Percentiles rank a stretch among this genome's conserved stretches.
These are phyloP conservation scores for Taxawa tesnikishii DNA, from an alignment of 2,329 filamentous ascomycete species.

Conservation along the genomic window DNA sequence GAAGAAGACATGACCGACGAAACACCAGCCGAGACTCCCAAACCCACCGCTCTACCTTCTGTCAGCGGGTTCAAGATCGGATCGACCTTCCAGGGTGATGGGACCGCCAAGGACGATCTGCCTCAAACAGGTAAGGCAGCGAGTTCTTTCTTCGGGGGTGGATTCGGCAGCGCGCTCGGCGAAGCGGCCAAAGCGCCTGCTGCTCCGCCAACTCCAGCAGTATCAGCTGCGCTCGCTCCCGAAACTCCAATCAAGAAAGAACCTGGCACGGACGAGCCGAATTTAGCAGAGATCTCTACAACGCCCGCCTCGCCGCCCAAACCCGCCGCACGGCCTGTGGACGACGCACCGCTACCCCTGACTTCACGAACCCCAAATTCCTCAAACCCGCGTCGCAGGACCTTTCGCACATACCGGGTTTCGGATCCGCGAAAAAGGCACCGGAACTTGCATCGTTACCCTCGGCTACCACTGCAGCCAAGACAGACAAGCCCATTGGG, in stretches of 20 bases:
- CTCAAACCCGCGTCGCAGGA: too few species aligned
- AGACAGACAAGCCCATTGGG: conserved; percentile 12
- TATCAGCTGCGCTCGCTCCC: too few species aligned
- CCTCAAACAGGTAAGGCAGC: conserved; percentile 30
- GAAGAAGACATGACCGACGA: conserved; percentile 14
- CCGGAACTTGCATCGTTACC: conserved; percentile 17
- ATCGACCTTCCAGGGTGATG: conserved; percentile 55
- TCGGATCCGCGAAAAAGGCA: too few species aligned
- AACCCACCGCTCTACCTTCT: conserved; percentile 19
- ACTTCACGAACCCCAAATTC: too few species aligned
- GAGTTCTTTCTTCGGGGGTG: conserved; percentile 17
- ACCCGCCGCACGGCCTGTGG: conserved; percentile 10
- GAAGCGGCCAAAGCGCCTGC: conserved; percentile 17
- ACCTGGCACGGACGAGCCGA: conserved; percentile 18
- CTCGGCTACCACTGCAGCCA: conserved; percentile 24
- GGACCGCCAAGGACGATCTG: conserved; percentile 46
- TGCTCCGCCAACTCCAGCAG: too few species aligned
- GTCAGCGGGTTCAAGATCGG: conserved; percentile 50
- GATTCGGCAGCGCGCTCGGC: conserved; percentile 17
- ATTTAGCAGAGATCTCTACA: conserved; percentile 22
- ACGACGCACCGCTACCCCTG: conserved; percentile 23
- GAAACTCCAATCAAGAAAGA: conserved; percentile 28
- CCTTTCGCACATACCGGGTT: too few species aligned
- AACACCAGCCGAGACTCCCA: conserved; percentile 1
- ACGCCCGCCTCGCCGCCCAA: conserved; percentile 20